Evolutionary conservation across 1,139 yeast species (phyloP), one percentile per base, ranked within the genome.

Genomic region (Blastobotrys buckinghamii): DNA sequence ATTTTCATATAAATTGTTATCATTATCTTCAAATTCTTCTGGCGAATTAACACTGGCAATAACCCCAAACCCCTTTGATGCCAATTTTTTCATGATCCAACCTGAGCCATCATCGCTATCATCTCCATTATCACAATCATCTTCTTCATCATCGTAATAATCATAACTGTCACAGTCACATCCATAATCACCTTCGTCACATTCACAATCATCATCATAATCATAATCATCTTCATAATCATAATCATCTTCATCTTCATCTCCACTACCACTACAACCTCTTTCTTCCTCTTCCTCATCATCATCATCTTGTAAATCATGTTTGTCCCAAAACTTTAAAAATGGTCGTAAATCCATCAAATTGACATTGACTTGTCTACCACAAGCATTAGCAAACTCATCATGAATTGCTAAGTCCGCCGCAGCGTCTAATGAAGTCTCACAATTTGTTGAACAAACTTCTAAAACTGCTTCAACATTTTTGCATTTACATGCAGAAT

Each of bases 61-160:
- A 26, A 17, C 2, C n/a, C 42, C 42, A 24, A 12, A 10, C 7
- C 30, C 53, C 16, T 42, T 39, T 17, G 16, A 20, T 30, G 27
- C 35, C 7, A 29, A 37, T 17, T 44, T 17, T 6, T 29, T 32
- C 22, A 19, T 12, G 16, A 42, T 37, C 64, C 63, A 60, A 20
- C 52, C 57, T 12, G 61, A 55, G 6, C 66, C 67, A 40, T 62
- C 65, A 36, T 62, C 67, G 22, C 46, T 50, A 40, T 63, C 66
- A 30, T 63, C 61, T 8, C 66, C 66, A 44, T 63, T 61, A 43
- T 61, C 65, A 42, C 66, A 60, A 20, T 61, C 65, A 22, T 55
- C 61, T 20, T 59, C 44, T 17, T 48, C 51, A 19, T 48, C 48
- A 12, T 53, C 52, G n/a, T n/a, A n/a, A 8, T 53, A 53, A 22